Evolutionary conservation across 805 yeast species (phyloP).

Genomic region (Ogataea siamensis): DNA sequence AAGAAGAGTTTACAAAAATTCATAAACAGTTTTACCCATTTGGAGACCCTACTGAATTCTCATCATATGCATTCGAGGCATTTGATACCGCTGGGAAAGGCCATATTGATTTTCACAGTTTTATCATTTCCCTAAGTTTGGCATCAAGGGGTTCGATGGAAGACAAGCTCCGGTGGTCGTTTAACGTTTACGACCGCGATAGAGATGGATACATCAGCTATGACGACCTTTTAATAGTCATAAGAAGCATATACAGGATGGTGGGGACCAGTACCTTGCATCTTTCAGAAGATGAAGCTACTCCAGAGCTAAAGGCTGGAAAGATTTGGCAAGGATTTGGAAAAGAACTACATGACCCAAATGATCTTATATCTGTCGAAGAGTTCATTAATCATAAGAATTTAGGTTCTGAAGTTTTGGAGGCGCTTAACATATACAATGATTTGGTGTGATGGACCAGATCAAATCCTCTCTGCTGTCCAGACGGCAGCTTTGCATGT

Average conservation of each 20-base stretch:
- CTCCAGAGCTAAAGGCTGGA: conserved; percentile 84
- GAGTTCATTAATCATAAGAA: conserved; percentile 84
- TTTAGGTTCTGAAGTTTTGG: conserved; percentile 70
- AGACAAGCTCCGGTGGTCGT: conserved; percentile 88
- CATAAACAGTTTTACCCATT: conserved; percentile 97
- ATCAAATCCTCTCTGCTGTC: conserved; percentile 80
- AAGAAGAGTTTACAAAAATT: conserved; percentile 84
- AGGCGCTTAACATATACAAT: conserved; percentile 61
- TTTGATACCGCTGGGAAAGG: conserved; percentile 83
- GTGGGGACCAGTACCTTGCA: conserved; percentile 86
- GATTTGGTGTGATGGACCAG: conserved; percentile 25
- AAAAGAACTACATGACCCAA: conserved; percentile 64
- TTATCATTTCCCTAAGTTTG: conserved; percentile 80
- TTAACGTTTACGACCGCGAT: conserved; percentile 80
- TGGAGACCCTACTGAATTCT: conserved; percentile 93
- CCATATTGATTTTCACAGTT: conserved; percentile 85
- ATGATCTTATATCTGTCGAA: conserved; percentile 67
- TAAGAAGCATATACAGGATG: conserved; percentile 87
- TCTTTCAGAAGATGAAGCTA: conserved; percentile 81
- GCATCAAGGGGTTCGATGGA: conserved; percentile 83
- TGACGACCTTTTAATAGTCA: conserved; percentile 76
- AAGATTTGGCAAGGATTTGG: conserved; percentile 59
- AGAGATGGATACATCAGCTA: conserved; percentile 73
- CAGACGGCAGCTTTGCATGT: conserved; percentile 87
- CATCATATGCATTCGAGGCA: conserved; percentile 82